Evolutionary conservation across 345 rosid genomes (phyloP).

Genomic region (Acer saccharum): DNA sequence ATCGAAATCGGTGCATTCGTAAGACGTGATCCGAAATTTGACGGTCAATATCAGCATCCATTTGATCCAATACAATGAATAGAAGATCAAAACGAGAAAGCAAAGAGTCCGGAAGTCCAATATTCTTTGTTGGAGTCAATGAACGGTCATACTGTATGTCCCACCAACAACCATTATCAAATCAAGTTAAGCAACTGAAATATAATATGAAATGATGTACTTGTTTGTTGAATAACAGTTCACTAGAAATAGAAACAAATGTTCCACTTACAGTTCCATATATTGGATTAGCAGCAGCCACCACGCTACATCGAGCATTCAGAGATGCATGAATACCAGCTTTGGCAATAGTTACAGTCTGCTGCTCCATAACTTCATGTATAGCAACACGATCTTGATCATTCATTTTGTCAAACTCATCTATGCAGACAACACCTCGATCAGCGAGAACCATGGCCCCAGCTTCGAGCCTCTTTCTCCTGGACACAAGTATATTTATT

Average conservation of each 20-base stretch:
- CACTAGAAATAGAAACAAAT: constrained; percentile 2
- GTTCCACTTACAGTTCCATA: constrained; percentile 86
- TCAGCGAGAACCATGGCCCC: constrained; percentile 99
- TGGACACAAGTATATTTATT: constrained; percentile 30
- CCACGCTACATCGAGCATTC: constrained; percentile 97
- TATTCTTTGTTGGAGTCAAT: constrained; percentile 95
- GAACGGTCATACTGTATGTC: constrained; percentile 92
- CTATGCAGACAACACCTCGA: constrained; percentile 95
- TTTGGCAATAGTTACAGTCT: constrained; percentile 98
- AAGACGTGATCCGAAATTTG: constrained; percentile 90
- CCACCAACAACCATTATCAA: constrained; percentile 22
- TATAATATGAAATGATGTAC: constrained; percentile 9
- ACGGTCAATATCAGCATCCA: constrained; percentile 95
- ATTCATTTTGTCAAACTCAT: constrained; percentile 99
- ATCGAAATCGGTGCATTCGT: constrained; percentile 91
- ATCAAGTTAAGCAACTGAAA: constrained; percentile 6
- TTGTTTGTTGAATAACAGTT: not conserved
- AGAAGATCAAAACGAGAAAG: constrained; percentile 97
- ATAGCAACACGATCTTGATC: constrained; percentile 99
- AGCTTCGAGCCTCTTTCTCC: constrained; percentile 99
- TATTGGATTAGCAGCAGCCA: constrained; percentile 99
- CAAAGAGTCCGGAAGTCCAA: constrained; percentile 99
- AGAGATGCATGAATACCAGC: constrained; percentile 99
- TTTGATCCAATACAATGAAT: constrained; percentile 97
- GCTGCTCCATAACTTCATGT: constrained; percentile 99